These are phyloP conservation scores for Colletotrichum navitas DNA, from an alignment of 2,329 filamentous ascomycete species.

Conservation along the genomic window DNA sequence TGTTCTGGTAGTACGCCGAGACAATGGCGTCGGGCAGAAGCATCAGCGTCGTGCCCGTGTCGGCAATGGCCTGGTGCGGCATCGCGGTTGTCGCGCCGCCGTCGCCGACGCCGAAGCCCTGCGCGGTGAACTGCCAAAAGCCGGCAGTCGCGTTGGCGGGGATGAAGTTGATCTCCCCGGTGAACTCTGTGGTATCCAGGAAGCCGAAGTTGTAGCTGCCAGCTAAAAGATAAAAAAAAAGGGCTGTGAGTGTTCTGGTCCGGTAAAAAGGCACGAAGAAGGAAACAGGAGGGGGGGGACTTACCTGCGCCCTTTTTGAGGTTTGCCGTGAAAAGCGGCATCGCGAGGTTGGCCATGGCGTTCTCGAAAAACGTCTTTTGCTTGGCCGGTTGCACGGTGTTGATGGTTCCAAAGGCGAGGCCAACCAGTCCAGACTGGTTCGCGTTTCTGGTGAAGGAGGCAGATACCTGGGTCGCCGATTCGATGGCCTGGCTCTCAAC, in stretches of 20 bases:
- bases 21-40: conserved; percentile 68
- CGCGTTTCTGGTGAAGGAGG: conserved; percentile 53
- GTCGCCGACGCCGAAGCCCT: conserved; percentile 65
- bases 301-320: conserved; percentile 53
- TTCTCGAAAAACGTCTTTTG: conserved; percentile 61
- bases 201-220: conserved; percentile 56
- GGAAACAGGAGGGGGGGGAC: not conserved
- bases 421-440: conserved; percentile 59
- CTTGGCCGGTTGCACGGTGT: conserved; percentile 55
- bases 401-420: conserved; percentile 57
- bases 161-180: conserved; percentile 68
- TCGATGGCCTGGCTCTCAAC: conserved; percentile 58
- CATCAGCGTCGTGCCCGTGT: conserved; percentile 78
- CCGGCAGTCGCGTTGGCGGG: conserved; percentile 67
- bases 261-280: conserved; percentile 15
- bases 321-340: conserved; percentile 52
- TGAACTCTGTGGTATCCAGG: conserved; percentile 70
- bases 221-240: conserved; percentile 36
- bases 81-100: conserved; percentile 32
- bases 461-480: conserved; percentile 56
- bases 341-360: conserved; percentile 47
- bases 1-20: conserved; percentile 69
- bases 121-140: conserved; percentile 73
- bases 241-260: not conserved
- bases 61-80: conserved; percentile 67